phyloP scores from a whole-genome alignment of 2,329 filamentous ascomycete species.

The Coniella lustricola region DNA sequence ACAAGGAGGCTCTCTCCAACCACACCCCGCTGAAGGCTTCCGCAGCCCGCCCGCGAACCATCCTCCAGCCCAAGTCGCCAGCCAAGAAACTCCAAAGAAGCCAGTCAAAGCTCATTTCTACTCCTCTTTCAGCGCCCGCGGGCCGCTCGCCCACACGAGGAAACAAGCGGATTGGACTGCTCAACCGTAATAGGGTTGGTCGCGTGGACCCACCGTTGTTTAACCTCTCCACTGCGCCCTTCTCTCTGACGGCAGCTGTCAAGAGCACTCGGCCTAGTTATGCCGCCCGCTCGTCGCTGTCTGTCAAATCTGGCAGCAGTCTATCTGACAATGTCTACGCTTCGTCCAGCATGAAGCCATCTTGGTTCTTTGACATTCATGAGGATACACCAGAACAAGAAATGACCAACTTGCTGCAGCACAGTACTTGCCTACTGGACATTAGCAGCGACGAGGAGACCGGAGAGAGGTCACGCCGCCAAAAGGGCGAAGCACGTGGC shows the following conservation, averaged over 20 bases:
- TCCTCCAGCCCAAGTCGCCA: constrained; percentile 49
- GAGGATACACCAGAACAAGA: constrained; percentile 87
- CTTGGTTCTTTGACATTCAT: constrained; percentile 91
- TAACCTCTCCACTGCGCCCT: constrained; percentile 51
- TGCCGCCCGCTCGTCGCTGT: constrained; percentile 33
- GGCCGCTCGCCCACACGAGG: constrained; percentile 70
- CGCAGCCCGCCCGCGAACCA: constrained; percentile 34
- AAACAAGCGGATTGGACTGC: constrained; percentile 60
- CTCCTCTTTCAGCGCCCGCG: constrained; percentile 58
- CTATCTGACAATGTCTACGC: constrained; percentile 23
- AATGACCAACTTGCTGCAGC: constrained; percentile 87
- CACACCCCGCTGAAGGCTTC: constrained; percentile 21
- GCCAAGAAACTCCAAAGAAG: constrained; percentile 37
- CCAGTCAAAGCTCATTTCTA: constrained; percentile 37
- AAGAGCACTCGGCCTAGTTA: constrained; percentile 66
- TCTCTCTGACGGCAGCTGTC: constrained; percentile 79
- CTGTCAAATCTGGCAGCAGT: constrained; percentile 20
- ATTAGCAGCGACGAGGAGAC: constrained; percentile 83
- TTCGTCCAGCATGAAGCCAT: constrained; percentile 45
- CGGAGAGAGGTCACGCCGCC: constrained; percentile 44
- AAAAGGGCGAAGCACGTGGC: constrained; percentile 55
- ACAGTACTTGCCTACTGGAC: constrained; percentile 79
- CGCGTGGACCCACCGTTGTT: constrained; percentile 67
- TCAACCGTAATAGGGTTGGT: constrained; percentile 60
- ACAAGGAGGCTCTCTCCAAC: constrained; percentile 25